Base-by-base conservation (phyloP, 441 rosid species). In the Populus hybrid region DNA sequence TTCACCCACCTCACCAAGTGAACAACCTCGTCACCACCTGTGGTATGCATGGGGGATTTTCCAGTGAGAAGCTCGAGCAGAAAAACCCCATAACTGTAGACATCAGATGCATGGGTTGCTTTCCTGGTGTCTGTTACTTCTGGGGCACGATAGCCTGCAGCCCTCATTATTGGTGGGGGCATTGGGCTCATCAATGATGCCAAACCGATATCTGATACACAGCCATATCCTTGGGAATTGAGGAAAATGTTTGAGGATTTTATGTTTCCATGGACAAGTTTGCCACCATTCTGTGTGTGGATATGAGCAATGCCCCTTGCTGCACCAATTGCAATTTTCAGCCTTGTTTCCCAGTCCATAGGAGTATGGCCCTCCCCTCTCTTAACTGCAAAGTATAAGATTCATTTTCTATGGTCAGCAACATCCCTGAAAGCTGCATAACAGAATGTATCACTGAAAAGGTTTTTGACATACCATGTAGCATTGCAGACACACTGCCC, bases 1-100 rank as follows among this genome's bases (percentile, higher is more conserved):
- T 90, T 85, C 83, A 94, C 99, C 97, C 99, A 94, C 73, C 95
- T 86, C 79, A 90, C 97, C 86, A 95, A 82, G 83, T 91, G 92
- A 79, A 89, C 85, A 42, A 83, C 87, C 81, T 92, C 93, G 0
- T 91, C 89, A 6, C 92, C 84, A 8, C 91, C 87, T 0, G 88
- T 64, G 50, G 88, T 77, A n/a, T 83, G 87, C 31, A 74, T 72
- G 0, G 96, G 87, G 9, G 93, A 90, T 74, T 89, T 90, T 45
- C 99, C 98, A 0, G 97, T 95, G 2, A 95, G 91, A 9, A 95
- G 91, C 89, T 94, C 99, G 2, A 95, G 95, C 66, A 95, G 79
- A 79, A 95, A 72, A 72, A 94, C 93, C 36, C 98, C 98, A 8
- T 86, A 92, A 79, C 99, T 87, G 80, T 91, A 95, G 64, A 91